A percentile compares a stretch with the other conserved stretches of the same genome.
These are phyloP conservation scores for Spinellus fusiger DNA, from an alignment of 192 early-diverging fungal species.

Conservation along the genomic window DNA sequence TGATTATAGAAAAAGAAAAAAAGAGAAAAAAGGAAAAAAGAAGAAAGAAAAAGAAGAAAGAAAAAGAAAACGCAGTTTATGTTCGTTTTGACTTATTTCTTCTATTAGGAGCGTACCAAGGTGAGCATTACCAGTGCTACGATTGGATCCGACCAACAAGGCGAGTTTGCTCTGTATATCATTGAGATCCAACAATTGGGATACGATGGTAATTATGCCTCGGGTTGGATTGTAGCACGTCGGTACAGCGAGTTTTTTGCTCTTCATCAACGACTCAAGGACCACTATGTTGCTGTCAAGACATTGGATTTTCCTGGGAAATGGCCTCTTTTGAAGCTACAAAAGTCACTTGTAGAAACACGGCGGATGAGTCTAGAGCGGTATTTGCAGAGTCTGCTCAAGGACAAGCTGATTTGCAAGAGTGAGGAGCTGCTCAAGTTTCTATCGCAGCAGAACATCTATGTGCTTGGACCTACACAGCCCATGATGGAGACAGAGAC, in stretches of 20 bases:
- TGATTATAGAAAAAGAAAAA: too few relatives aligned
- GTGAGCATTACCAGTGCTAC: conserved; percentile 46
- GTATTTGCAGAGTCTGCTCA: conserved; percentile 62
- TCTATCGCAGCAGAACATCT: conserved; percentile 57
- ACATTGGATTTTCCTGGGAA: conserved; percentile 71
- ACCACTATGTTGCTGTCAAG: conserved; percentile 51
- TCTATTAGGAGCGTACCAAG: conserved; percentile 38
- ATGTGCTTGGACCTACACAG: conserved; percentile 24
- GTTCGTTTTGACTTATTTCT: neutral
- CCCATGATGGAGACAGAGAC: too few relatives aligned
- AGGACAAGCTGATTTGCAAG: conserved; percentile 51
- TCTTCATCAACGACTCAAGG: conserved; percentile 66
- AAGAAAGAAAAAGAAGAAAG: too few relatives aligned
- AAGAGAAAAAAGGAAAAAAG: too few relatives aligned
- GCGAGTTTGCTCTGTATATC: conserved; percentile 55
- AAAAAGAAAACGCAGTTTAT: neutral
- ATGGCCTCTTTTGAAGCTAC: conserved; percentile 59
- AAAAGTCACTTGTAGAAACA: conserved; percentile 62
- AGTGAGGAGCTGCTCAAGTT: conserved; percentile 63
- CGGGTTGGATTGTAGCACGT: conserved; percentile 71
- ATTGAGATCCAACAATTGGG: conserved; percentile 67
- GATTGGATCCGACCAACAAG: conserved; percentile 42
- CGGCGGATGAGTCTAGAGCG: conserved; percentile 59
- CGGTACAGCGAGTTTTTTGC: conserved; percentile 84
- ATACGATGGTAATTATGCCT: conserved; percentile 42